Conservation (phyloP, 2,329 filamentous ascomycete genomes). For the Alternaria sp. region DNA sequence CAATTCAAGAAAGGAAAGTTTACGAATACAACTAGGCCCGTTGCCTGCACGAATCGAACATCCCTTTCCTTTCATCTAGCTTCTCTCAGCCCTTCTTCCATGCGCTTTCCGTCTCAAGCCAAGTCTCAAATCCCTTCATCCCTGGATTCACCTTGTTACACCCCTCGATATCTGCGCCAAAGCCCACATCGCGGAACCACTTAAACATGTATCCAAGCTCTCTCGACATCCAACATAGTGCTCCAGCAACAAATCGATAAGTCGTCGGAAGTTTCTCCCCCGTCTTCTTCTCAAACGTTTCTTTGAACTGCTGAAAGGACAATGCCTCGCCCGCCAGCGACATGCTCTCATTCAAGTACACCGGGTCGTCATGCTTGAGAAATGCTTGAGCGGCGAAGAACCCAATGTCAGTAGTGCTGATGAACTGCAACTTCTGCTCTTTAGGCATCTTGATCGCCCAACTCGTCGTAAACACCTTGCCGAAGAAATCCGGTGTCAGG, state of each 20-base stretch:
- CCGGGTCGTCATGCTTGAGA: constrained; percentile 50
- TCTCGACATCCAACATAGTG: constrained; percentile 47
- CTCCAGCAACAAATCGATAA: constrained; percentile 47
- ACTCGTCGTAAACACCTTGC: constrained; percentile 56
- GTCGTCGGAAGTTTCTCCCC: constrained; percentile 55
- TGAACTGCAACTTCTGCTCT: constrained; percentile 46
- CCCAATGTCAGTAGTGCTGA: constrained; percentile 58
- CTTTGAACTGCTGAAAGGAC: constrained; percentile 51
- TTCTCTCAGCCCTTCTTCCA: constrained; percentile 4
- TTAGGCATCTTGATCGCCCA: constrained; percentile 46
- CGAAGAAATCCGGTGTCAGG: constrained; percentile 55
- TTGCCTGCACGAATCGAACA: not conserved
- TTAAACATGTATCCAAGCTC: constrained; percentile 56
- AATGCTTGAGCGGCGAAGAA: constrained; percentile 59
- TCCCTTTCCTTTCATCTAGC: not conserved
- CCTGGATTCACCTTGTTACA: constrained; percentile 53
- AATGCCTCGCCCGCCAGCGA: constrained; percentile 62
- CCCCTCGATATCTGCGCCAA: constrained; percentile 54
- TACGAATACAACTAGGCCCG: no score
- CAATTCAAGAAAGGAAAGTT: no score
- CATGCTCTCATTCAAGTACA: constrained; percentile 48
- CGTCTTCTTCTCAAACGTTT: constrained; percentile 55
- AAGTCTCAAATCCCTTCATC: constrained; percentile 56
- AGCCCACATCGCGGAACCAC: constrained; percentile 59
- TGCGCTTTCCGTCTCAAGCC: constrained; percentile 56